These are phyloP conservation scores for Strigomonas culicis DNA, from an alignment of 208 protist species.

Conservation along the genomic window DNA sequence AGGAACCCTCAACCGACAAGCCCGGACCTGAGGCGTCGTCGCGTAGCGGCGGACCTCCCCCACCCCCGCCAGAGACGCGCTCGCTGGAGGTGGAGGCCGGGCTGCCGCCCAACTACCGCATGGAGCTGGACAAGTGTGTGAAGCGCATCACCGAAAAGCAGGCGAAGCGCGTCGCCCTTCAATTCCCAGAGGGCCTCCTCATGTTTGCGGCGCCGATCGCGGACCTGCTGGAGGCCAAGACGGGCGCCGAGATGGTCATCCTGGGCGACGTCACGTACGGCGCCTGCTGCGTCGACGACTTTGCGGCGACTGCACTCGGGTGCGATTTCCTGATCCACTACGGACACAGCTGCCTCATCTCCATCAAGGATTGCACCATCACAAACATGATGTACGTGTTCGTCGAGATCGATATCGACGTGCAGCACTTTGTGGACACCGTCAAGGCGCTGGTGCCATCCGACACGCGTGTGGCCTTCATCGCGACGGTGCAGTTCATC, in stretches of 20 bases:
- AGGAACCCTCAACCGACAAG: background rate
- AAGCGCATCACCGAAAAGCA: constrained; percentile 89
- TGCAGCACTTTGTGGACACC: constrained; percentile 96
- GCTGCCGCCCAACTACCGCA: constrained; percentile 97
- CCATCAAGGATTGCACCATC: constrained; percentile 87
- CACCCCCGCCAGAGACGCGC: background rate
- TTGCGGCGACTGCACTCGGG: constrained; percentile 92
- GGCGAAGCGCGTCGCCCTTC: constrained; percentile 93
- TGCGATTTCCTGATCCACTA: constrained; percentile 99
- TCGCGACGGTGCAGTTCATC: constrained; percentile 98
- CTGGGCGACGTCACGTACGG: constrained; percentile 99
- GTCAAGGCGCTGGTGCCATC: constrained; percentile 87
- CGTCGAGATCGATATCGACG: constrained; percentile 98
- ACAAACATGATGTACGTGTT: constrained; percentile 99
- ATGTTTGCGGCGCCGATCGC: constrained; percentile 96
- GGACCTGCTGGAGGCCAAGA: constrained; percentile 94
- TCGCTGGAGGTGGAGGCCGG: constrained; percentile 24
- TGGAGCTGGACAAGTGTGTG: constrained; percentile 99
- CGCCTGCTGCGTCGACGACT: constrained; percentile 99
- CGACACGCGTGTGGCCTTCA: constrained; percentile 81
- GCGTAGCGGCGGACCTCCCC: background rate
- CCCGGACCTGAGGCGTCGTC: background rate
- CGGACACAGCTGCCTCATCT: constrained; percentile 97
- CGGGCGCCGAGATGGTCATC: constrained; percentile 93
- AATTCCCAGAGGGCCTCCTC: constrained; percentile 98